Evolutionary conservation across 164 flowering plant genomes (phyloP).

Genomic region (Vitis labrusca): DNA sequence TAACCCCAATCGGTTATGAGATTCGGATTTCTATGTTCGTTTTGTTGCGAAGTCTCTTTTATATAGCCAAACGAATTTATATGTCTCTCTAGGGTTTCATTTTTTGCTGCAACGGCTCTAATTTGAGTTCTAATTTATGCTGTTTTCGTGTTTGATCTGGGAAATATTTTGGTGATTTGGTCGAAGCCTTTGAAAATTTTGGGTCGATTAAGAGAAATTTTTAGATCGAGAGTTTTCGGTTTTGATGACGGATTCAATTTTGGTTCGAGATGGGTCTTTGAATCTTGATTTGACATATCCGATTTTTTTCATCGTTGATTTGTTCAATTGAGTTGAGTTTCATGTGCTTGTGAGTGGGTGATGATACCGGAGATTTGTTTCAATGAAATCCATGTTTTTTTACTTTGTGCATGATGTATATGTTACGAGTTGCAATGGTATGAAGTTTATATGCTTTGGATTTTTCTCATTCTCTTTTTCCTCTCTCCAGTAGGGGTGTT

Average conservation of each 20-base stretch:
- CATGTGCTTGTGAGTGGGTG: not conserved
- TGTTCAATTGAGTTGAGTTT: not conserved
- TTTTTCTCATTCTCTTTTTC: too few relatives aligned
- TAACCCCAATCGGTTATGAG: too few relatives aligned
- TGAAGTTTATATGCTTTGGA: too few relatives aligned
- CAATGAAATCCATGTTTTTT: too few relatives aligned
- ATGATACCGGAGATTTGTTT: not conserved
- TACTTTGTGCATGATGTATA: too few relatives aligned
- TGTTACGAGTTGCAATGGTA: too few relatives aligned
- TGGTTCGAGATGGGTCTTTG: not conserved
- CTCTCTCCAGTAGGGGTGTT: not conserved
- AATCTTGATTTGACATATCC: not conserved
- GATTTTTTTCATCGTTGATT: not conserved
- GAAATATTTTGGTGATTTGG: not conserved
- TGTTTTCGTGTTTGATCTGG: constrained; percentile 12
- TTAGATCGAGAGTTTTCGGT: too few relatives aligned
- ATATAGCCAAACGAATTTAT: too few relatives aligned
- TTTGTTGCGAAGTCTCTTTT: too few relatives aligned
- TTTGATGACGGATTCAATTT: not conserved
- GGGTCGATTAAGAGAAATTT: too few relatives aligned
- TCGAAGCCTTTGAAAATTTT: too few relatives aligned
- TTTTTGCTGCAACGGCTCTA: not conserved
- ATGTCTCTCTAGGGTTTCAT: not conserved
- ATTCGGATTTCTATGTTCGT: too few relatives aligned
- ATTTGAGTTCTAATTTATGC: not conserved